A percentile compares a stretch with the other conserved stretches of the same genome.
Evolutionary conservation across 768 basidiomycete species (phyloP).

Genomic region (Mycena metata): DNA sequence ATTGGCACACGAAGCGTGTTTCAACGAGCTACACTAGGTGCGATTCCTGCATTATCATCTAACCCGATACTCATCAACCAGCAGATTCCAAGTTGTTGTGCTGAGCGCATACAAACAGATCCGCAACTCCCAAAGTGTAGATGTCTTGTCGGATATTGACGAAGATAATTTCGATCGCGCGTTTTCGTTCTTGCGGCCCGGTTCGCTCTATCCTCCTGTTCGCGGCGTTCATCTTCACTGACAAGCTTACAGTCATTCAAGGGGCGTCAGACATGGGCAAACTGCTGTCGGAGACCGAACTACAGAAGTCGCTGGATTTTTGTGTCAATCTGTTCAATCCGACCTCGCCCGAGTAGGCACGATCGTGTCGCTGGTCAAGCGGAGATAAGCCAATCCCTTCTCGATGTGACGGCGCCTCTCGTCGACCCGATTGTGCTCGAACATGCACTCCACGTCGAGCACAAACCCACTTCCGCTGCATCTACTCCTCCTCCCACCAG

Average conservation of each 20-base stretch:
- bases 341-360: constrained; percentile 72
- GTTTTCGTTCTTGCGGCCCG: constrained; percentile 72
- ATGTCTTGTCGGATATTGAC: constrained; percentile 72
- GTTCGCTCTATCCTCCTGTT: constrained; percentile 50
- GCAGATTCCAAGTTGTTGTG: constrained; percentile 76
- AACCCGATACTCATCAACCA: constrained; percentile 3
- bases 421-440: constrained; percentile 60
- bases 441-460: constrained; percentile 47
- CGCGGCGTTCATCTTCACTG: constrained; percentile 8
- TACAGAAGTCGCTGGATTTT: constrained; percentile 83
- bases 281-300: constrained; percentile 77
- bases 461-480: not conserved
- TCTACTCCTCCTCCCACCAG: constrained; percentile 16
- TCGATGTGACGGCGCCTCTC: constrained; percentile 67
- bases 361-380: constrained; percentile 50
- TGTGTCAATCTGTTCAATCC: constrained; percentile 81
- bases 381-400: constrained; percentile 54
- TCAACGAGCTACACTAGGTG: constrained; percentile 72
- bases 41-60: not conserved
- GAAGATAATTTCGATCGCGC: constrained; percentile 81
- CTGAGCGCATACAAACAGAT: constrained; percentile 84
- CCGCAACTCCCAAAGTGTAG: constrained; percentile 63
- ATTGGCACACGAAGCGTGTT: constrained; percentile 70
- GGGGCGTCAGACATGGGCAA: constrained; percentile 84
- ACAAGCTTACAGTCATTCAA: constrained; percentile 71